Base-by-base conservation (phyloP, 345 rosid genomes). In the Citrus glauca region DNA sequence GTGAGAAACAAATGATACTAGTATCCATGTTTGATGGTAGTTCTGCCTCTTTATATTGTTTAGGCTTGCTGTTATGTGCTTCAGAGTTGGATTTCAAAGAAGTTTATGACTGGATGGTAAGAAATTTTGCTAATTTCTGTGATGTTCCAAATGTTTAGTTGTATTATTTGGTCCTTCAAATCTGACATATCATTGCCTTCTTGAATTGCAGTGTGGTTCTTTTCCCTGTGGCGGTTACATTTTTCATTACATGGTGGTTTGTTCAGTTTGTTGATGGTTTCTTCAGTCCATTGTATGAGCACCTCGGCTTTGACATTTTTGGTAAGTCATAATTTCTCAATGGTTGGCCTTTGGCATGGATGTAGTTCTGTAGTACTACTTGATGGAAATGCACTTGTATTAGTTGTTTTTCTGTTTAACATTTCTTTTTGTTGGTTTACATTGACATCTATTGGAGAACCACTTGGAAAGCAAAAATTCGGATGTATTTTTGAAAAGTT, bases 51-150 rank as follows among this genome's bases (percentile, higher is more conserved):
- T 78, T 71, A 35, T 42, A 73, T 73, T 81, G 65, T 78, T 40
- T 89, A 89, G 95, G 95, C 93, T 38, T 89, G 92, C 84, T 91
- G 90, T 83, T 87, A 79, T 80, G 82, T 91, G 50, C 89, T 89
- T 40, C 93, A 89, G 81, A 91, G 93, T 78, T 91, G 93, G 91
- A 82, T 88, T 74, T 89, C 95, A 19, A 91, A 86, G 88, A 91
- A 89, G 88, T 91, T 91, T 76, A 88, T 91, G 91, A 89, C 95
- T 57, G 95, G 93, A 86, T 89, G 95, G 95, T 91, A 84, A 83
- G 63, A 37, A 28, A 62, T 69, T 33, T 80, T 38, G 48, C 48
- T 75, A 40, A 76, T 59, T 48, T 37, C 73, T 61, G 14, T 9
- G 14, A 64, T 45, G 48, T 76, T 78, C 9, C 67, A 77, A 45